Percentiles rank a stretch among this genome's conserved stretches.
These are phyloP conservation scores for Lactifluus rugatus DNA, from an alignment of 768 basidiomycete genomes.

Conservation along the genomic window DNA sequence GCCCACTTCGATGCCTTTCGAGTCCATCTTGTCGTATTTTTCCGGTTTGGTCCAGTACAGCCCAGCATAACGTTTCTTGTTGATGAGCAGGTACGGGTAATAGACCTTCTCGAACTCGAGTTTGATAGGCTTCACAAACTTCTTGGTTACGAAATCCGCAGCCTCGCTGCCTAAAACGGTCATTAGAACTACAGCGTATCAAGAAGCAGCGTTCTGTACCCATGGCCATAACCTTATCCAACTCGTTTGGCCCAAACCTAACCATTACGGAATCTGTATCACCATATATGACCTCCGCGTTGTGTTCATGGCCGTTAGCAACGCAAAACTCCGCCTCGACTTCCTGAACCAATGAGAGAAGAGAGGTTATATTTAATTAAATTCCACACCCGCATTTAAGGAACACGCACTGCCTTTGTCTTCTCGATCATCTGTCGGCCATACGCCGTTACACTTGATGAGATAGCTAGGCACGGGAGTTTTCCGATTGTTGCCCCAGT, in stretches of 20 bases:
- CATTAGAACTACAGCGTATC: background rate
- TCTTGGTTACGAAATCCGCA: conserved; percentile 79
- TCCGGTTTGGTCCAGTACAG: conserved; percentile 95
- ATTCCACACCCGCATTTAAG: background rate
- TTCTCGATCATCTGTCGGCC: conserved; percentile 99
- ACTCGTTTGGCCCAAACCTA: conserved; percentile 83
- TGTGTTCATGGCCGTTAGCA: conserved; percentile 74
- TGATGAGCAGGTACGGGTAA: conserved; percentile 95
- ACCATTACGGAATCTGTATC: conserved; percentile 99
- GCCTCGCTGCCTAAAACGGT: conserved; percentile 69
- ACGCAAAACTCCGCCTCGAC: conserved; percentile 83
- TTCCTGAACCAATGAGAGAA: conserved; percentile 37
- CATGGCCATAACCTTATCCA: conserved; percentile 80
- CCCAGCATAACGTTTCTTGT: conserved; percentile 97
- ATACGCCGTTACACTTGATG: conserved; percentile 90
- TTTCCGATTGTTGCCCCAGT: conserved; percentile 97
- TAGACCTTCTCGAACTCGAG: conserved; percentile 99
- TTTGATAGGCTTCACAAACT: conserved; percentile 94
- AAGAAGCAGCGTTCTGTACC: conserved; percentile 39
- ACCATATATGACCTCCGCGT: conserved; percentile 94
- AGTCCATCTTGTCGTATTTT: conserved; percentile 99
- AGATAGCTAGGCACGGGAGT: conserved; percentile 90
- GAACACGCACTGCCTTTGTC: conserved; percentile 65
- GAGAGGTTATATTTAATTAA: background rate
- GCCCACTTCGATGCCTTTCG: conserved; percentile 94